Percentiles rank a stretch among this genome's conserved stretches.
Evolutionary conservation across 495 filamentous ascomycete genomes (phyloP).

Genomic region (Aspergillus incahuasiensis): DNA sequence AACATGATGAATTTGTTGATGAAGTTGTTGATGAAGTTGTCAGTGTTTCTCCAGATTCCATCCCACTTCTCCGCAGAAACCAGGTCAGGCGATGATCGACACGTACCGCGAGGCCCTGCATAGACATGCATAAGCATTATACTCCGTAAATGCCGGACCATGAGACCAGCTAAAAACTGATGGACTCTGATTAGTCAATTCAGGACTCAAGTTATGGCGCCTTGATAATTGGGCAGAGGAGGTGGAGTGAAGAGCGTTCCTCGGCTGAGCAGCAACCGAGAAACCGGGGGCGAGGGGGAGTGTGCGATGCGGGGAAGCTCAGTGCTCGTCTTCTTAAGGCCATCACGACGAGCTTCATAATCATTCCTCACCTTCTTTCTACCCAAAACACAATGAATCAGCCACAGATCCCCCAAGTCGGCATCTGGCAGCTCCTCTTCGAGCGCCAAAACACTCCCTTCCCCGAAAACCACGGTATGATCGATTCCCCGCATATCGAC

Average conservation of each 20-base stretch:
- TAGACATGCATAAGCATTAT: no score
- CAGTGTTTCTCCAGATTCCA: not conserved
- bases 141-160: no score
- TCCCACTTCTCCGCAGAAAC: not conserved
- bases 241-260: not conserved
- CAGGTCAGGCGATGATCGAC: not conserved
- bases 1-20: no score
- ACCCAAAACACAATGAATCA: not conserved
- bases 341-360: no score
- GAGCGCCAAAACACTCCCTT: slow-evolving; percentile 57
- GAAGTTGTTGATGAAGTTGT: not conserved
- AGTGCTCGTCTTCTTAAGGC: not conserved
- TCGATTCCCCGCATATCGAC: not conserved
- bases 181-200: not conserved
- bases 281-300: not conserved
- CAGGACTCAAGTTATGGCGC: no score
- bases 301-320: not conserved
- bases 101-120: no score
- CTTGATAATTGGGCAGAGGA: not conserved
- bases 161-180: no score
- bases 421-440: slow-evolving; percentile 50
- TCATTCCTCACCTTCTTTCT: no score
- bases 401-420: not conserved
- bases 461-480: slow-evolving; percentile 39
- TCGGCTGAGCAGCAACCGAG: not conserved